Conservation (phyloP, 208 protist genomes). For the Leishmania guyanensis region DNA sequence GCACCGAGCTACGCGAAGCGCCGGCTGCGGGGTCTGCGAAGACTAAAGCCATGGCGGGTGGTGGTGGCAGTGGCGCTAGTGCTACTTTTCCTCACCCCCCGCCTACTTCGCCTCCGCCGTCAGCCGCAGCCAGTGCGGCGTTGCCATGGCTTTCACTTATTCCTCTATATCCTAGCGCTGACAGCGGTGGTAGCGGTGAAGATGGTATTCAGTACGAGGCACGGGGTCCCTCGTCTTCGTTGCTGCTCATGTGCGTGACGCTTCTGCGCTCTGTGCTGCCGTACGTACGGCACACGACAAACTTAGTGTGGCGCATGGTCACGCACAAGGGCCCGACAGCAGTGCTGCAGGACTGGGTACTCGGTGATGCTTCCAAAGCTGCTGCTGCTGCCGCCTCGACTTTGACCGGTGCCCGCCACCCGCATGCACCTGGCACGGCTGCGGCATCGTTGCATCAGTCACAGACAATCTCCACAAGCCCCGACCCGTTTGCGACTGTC, state of each 20-base stretch:
- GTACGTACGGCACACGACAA: constrained; percentile 11
- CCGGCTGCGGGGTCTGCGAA: background rate
- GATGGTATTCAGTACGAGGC: background rate
- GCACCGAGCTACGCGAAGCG: constrained; percentile 22
- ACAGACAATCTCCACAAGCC: background rate
- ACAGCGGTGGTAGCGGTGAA: background rate
- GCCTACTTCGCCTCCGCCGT: background rate
- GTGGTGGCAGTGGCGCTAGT: background rate
- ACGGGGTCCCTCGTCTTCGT: background rate
- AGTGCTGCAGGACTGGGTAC: constrained; percentile 30
- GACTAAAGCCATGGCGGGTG: background rate
- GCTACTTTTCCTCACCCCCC: background rate
- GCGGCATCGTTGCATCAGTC: background rate
- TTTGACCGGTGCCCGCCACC: background rate
- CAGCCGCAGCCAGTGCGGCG: background rate
- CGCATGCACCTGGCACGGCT: background rate
- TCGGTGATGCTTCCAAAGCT: constrained; percentile 23
- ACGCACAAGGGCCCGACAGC: constrained; percentile 24
- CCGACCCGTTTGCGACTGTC: constrained; percentile 25
- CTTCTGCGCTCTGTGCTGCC: background rate
- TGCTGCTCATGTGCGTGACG: background rate
- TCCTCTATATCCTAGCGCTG: background rate
- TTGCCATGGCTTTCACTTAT: constrained; percentile 21
- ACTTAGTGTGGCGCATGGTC: constrained; percentile 20
- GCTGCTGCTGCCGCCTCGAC: constrained; percentile 4